phyloP scores from a whole-genome alignment of 441 rosid species.

The Adansonia madagascariensis region DNA sequence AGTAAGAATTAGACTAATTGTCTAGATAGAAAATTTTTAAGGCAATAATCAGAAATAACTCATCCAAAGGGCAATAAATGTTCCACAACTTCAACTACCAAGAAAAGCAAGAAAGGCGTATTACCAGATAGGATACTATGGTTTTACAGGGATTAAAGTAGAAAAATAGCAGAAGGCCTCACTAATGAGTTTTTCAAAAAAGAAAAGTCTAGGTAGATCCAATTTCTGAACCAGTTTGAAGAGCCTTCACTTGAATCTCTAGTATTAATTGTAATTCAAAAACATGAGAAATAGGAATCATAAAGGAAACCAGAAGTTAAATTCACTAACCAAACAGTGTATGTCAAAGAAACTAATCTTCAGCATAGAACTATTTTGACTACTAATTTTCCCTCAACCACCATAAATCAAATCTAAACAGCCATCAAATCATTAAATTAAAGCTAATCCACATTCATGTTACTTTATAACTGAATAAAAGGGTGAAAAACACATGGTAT shows the following conservation, averaged over 20 bases:
- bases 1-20: not conserved
- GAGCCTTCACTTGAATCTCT: conserved; percentile 11
- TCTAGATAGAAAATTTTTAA: not conserved
- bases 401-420: not conserved
- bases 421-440: conserved; percentile 15
- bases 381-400: conserved; percentile 19
- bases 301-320: not conserved
- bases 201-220: not conserved
- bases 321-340: conserved; percentile 4
- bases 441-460: not conserved
- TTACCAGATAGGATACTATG: not conserved
- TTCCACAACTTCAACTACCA: conserved; percentile 18
- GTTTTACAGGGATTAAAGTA: conserved; percentile 8
- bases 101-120: not conserved
- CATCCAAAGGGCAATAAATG: not conserved
- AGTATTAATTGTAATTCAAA: not conserved
- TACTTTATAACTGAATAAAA: not conserved
- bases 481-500: not conserved
- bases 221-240: conserved; percentile 16
- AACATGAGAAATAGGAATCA: conserved; percentile 16
- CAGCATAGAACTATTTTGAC: not conserved
- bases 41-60: not conserved
- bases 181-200: conserved; percentile 17
- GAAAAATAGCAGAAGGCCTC: not conserved
- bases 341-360: conserved; percentile 12